A percentile compares a stretch with the other conserved stretches of the same genome.
These are phyloP conservation scores for Coemansia sp. DNA, from an alignment of 192 early-diverging fungal species.

Conservation along the genomic window DNA sequence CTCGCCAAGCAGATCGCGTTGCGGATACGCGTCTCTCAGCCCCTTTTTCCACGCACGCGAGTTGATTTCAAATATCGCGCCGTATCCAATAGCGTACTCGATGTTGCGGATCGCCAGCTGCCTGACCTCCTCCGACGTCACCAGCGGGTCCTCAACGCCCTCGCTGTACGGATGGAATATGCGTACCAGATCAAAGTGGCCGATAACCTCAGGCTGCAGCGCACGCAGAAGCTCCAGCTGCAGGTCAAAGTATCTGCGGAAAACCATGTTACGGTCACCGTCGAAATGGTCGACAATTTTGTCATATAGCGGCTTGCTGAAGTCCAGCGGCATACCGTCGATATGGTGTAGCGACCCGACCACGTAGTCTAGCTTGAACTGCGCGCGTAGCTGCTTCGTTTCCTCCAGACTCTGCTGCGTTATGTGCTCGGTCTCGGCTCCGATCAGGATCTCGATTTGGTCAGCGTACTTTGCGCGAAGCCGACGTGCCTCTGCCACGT, in stretches of 20 bases:
- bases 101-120: constrained; percentile 71
- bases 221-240: constrained; percentile 74
- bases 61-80: constrained; percentile 92
- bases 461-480: constrained; percentile 65
- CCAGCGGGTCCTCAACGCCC: constrained; percentile 42
- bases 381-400: constrained; percentile 52
- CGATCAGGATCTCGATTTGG: constrained; percentile 72
- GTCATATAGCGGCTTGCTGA: constrained; percentile 62
- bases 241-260: constrained; percentile 81
- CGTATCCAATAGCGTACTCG: constrained; percentile 73
- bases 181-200: constrained; percentile 93
- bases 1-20: constrained; percentile 76
- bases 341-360: constrained; percentile 96
- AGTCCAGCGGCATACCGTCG: constrained; percentile 79
- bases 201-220: constrained; percentile 82
- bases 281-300: constrained; percentile 29
- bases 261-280: constrained; percentile 58
- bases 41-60: constrained; percentile 91
- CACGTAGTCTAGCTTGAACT: constrained; percentile 72
- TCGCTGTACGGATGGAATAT: constrained; percentile 68
- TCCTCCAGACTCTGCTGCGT: constrained; percentile 55
- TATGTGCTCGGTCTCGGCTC: constrained; percentile 89
- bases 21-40: constrained; percentile 83
- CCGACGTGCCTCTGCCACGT: constrained; percentile 68
- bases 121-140: constrained; percentile 46